These are phyloP conservation scores for Boletus rufocinnamomeus DNA, from an alignment of 768 basidiomycete genomes.

Conservation along the genomic window DNA sequence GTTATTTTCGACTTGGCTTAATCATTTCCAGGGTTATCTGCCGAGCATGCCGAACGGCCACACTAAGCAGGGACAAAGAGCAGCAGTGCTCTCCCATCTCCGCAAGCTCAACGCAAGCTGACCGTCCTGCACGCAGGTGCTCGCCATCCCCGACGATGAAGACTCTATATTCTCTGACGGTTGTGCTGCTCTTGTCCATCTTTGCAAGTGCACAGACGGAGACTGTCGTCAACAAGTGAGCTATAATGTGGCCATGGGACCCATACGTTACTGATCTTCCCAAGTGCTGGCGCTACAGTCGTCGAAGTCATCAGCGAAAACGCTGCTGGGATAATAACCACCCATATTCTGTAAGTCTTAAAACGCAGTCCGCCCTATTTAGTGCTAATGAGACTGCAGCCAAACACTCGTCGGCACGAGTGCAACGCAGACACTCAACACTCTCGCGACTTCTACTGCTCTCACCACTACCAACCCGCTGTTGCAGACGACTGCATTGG, in stretches of 20 bases:
- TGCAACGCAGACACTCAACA: neutral
- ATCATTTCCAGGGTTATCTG: constrained; percentile 17
- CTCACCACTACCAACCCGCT: constrained; percentile 24
- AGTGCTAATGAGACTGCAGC: constrained; percentile 17
- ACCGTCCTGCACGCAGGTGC: constrained; percentile 4
- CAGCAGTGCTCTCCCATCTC: neutral
- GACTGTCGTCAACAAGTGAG: constrained; percentile 52
- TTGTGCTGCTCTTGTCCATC: constrained; percentile 22
- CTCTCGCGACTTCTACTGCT: neutral
- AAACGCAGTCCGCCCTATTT: neutral
- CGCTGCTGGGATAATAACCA: constrained; percentile 40
- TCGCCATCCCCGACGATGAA: constrained; percentile 22
- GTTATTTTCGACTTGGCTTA: neutral
- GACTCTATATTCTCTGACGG: constrained; percentile 10
- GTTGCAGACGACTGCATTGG: constrained; percentile 18
- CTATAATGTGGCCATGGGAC: neutral
- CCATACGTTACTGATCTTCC: constrained; percentile 16
- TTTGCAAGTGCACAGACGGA: constrained; percentile 45
- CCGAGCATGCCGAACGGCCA: constrained; percentile 22
- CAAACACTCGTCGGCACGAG: constrained; percentile 17
- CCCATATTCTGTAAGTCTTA: constrained; percentile 44
- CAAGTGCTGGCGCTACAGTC: constrained; percentile 53
- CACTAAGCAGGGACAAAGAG: neutral
- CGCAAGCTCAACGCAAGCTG: neutral
- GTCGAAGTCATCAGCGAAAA: constrained; percentile 50